Evolutionary conservation across 164 flowering plant genomes (phyloP), one percentile per base, ranked within the genome.

Genomic region (Platanus orientalis): DNA sequence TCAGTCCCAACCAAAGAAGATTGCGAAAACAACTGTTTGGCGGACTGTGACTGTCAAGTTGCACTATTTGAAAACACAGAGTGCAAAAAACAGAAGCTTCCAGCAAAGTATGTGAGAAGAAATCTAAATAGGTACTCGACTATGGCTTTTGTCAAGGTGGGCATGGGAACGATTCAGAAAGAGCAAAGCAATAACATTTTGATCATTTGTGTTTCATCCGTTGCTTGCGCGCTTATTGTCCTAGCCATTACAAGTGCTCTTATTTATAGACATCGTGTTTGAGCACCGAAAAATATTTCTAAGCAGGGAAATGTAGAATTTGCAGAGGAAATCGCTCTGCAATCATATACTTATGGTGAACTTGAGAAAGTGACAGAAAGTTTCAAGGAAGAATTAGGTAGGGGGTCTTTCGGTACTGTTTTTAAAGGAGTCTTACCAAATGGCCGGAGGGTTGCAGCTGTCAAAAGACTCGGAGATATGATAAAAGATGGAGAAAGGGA

Each of bases 401-500:
- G n/a, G n/a, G n/a, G n/a, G n/a, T n/a, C n/a, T n/a, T n/a, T n/a
- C n/a, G 69, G 73, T 2, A 40, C 53, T 30, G 73, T 73, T 26
- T 65, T 34, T 39, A 64, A 69, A 56, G 76, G 76, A 6, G 11
- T 25, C 19, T 48, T 45, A 19, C 17, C 67, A 7, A 36, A 36
- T n/a, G 57, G 42, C 11, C 4, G 52, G 1, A 62, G 30, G 17
- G 10, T 14, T 28, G 57, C 64, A 28, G 73, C 71, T 12, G 73
- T 64, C 11, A 60, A 64, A 61, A 62, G 54, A 56, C 62, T 73
- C 30, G 66, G 64, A 49, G 63, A 27, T 40, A 14, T 65, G 10
- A 14, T 44, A 0, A 59, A 13, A 1, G 69, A 58, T 14, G 71
- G 52, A 66, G 71, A 47, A 74, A 66, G 12, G 48, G 77, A 74